Percentiles rank a stretch among this genome's conserved stretches.
Evolutionary conservation across 2,329 filamentous ascomycete species (phyloP).

Genomic region (Phialemoniopsis sp.): DNA sequence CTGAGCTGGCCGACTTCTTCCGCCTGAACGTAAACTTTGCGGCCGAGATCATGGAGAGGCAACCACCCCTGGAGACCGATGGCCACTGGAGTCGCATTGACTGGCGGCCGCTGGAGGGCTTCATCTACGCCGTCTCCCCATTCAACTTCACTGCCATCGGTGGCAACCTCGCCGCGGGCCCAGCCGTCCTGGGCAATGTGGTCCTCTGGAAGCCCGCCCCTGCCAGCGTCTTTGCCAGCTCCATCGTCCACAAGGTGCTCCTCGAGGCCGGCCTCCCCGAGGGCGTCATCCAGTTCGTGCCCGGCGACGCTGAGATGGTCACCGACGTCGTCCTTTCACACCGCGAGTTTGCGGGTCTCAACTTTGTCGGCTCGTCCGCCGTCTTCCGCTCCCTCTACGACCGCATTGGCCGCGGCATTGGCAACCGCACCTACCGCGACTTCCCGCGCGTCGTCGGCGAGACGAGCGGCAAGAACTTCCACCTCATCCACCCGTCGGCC

Average conservation of each 20-base stretch:
- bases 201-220: constrained; percentile 96
- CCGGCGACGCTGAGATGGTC: constrained; percentile 78
- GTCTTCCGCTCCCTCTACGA: constrained; percentile 87
- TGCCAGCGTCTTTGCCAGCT: constrained; percentile 31
- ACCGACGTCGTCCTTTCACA: constrained; percentile 74
- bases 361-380: constrained; percentile 87
- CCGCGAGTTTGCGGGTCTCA: constrained; percentile 81
- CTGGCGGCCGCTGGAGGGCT: constrained; percentile 83
- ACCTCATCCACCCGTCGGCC: constrained; percentile 36
- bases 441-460: constrained; percentile 54
- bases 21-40: constrained; percentile 92
- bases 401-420: constrained; percentile 77
- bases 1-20: constrained; percentile 87
- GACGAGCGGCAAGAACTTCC: constrained; percentile 46
- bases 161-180: constrained; percentile 76
- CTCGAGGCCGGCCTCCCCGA: constrained; percentile 82
- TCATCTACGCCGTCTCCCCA: constrained; percentile 86
- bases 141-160: constrained; percentile 97
- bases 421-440: constrained; percentile 73
- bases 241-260: constrained; percentile 82
- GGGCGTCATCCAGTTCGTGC: constrained; percentile 88
- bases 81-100: constrained; percentile 89
- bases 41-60: constrained; percentile 80
- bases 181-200: constrained; percentile 86
- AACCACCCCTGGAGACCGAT: constrained; percentile 75